Evolutionary conservation across 495 filamentous ascomycete genomes (phyloP).

Genomic region (Neurospora hispaniola): DNA sequence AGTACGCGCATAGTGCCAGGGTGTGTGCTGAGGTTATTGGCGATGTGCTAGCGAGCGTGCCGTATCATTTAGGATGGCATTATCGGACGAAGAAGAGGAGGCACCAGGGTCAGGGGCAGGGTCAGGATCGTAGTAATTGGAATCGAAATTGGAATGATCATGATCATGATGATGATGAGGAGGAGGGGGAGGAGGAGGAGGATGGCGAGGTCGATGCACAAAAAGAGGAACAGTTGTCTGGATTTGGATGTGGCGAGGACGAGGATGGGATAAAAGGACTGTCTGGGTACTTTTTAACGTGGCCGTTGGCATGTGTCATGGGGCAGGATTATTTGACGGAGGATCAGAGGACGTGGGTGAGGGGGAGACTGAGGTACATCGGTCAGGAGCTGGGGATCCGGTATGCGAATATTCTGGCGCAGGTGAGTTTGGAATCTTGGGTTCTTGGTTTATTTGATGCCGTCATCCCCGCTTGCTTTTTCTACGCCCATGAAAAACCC

Average conservation of each 20-base stretch:
- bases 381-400: conserved; percentile 35
- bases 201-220: background rate
- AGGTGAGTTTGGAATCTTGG: conserved; percentile 18
- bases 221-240: conserved; percentile 3
- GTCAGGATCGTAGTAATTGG: background rate
- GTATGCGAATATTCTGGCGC: conserved; percentile 36
- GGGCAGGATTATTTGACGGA: conserved; percentile 40
- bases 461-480: background rate
- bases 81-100: background rate
- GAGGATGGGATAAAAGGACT: conserved; percentile 27
- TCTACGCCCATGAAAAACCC: background rate
- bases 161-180: background rate
- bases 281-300: conserved; percentile 36
- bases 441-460: background rate
- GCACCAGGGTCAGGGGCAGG: background rate
- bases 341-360: conserved; percentile 36
- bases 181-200: background rate
- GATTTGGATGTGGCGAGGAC: conserved; percentile 30
- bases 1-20: conserved; percentile 35
- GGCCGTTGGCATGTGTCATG: conserved; percentile 31
- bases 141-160: background rate
- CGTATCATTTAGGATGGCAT: conserved; percentile 43
- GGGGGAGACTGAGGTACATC: conserved; percentile 36
- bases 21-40: conserved; percentile 33
- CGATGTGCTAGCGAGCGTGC: conserved; percentile 41